A percentile compares a stretch with the other conserved stretches of the same genome.
Evolutionary conservation across 1,284 basidiomycete species (phyloP).

Genomic region (Austropuccinia psidii): DNA sequence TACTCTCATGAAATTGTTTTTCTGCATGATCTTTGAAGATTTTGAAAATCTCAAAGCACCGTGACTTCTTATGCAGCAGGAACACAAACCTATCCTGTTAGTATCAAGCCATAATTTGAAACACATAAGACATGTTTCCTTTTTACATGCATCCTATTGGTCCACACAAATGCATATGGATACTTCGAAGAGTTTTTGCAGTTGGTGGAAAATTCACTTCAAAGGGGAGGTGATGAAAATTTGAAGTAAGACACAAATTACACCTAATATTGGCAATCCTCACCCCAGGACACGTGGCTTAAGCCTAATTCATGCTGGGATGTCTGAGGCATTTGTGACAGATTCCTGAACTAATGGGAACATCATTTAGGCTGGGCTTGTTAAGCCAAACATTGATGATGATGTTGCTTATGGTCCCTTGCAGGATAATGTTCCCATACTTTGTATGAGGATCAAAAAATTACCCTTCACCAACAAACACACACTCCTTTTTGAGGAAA

Average conservation of each 20-base stretch:
- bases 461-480: no score
- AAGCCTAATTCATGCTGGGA: no score
- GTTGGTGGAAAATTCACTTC: not conserved
- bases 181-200: not conserved
- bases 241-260: not conserved
- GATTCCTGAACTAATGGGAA: no score
- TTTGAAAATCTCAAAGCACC: not conserved
- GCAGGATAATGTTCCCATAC: no score
- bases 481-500: no score
- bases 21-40: not conserved
- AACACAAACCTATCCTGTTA: not conserved
- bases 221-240: slow-evolving; percentile 3
- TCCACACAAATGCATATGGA: slow-evolving; percentile 26
- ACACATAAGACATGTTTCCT: not conserved
- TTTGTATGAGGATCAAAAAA: no score
- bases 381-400: no score
- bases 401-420: no score
- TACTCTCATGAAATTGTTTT: not conserved
- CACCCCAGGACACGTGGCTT: no score
- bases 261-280: not conserved
- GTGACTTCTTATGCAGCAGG: not conserved
- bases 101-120: not conserved
- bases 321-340: no score
- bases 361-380: no score
- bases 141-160: not conserved